Base-by-base conservation (phyloP, 345 rosid genomes). In the Rubroshorea leprosula region DNA sequence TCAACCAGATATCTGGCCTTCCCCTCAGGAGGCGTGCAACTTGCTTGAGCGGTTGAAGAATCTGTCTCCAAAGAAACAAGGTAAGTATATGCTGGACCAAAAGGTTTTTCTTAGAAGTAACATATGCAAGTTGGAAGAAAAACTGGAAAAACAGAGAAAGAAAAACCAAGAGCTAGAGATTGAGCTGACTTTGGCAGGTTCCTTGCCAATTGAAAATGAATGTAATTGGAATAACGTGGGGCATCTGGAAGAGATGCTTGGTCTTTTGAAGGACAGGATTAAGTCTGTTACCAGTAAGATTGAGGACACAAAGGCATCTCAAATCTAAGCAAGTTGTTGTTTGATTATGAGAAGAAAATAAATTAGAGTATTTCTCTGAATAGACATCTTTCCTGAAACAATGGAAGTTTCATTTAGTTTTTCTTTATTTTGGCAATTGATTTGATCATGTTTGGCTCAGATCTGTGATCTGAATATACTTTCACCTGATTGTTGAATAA, bases 1-100 rank as follows among this genome's bases (percentile, higher is more conserved):
- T 6, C 59, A 49, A 7, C 75, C 78, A 0, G 68, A 72, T 5
- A 61, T 68, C 9, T 81, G 86, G 86, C 80, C 86, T 13, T 68
- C 80, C 15, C 23, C 8, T 7, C 5, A 13, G 0, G 78, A 64
- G 35, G 71, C 78, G 0, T 13, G 2, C 0, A 38, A 0, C 8
- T 69, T 65, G 20, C 49, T 78, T 0, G 58, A 63, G 14, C 39
- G 61, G 54, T 46, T 80, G 41, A 65, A 54, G 29, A 53, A 54
- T 20, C 18, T 57, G 55, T 78, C 85, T 0, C 11, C 54, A 6
- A 26, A 52, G 46, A 73, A 54, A 54, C 69, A 68, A 54, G 66
- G 53, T 5, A 80, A 69, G 64, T 70, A 77, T 58, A 70, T 66
- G 73, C 16, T 68, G 74, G 62, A 78, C 56, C 77, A 75, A 8